Base-by-base conservation (phyloP, 257 asterid species). In the Vinca minor region DNA sequence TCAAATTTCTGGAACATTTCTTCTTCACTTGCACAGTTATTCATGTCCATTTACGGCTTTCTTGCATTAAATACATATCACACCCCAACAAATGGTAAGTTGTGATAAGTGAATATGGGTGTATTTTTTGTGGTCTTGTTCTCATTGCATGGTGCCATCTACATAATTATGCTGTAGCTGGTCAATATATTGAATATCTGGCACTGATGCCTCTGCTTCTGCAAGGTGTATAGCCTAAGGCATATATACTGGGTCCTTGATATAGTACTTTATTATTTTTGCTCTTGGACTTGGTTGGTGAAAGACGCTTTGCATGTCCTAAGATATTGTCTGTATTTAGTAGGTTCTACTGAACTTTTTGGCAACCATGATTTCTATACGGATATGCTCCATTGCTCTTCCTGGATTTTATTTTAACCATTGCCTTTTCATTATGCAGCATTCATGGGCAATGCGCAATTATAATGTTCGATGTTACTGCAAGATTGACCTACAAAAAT, bases 361-460 rank as follows among this genome's bases (percentile, higher is more conserved):
- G 21, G 14, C 36, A 2, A 3, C 2, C 18, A n/a, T 20, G 14
- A 5, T 31, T 59, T 35, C 1, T 38, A 9, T n/a, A 13, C 18
- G 0, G 4, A 0, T 10, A 5, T 36, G 35, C 32, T 38, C 0
- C 20, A 20, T 39, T 20, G 20, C 0, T 25, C 4, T 59, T 55
- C 61, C 21, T 31, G 4, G 25, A 56, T 56, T 55, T 31, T 55
- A 10, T 55, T 29, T 55, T 55, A 5, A 55, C 20, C 31, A 17
- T 55, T 29, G 61, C 11, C 15, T 17, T 29, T 31, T 10, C 4
- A 1, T 15, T 55, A 3, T 23, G 68, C 85, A 83, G 93, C 73
- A 87, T 85, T 75, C 95, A 87, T 59, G 95, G 95, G 44, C 89
- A 87, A 68, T 87, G 93, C 75, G 95, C 93, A 61, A 83, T 85